These are phyloP conservation scores for Phytophthora pinifolia DNA, from an alignment of 352 stramenopile genomes.

Conservation along the genomic window DNA sequence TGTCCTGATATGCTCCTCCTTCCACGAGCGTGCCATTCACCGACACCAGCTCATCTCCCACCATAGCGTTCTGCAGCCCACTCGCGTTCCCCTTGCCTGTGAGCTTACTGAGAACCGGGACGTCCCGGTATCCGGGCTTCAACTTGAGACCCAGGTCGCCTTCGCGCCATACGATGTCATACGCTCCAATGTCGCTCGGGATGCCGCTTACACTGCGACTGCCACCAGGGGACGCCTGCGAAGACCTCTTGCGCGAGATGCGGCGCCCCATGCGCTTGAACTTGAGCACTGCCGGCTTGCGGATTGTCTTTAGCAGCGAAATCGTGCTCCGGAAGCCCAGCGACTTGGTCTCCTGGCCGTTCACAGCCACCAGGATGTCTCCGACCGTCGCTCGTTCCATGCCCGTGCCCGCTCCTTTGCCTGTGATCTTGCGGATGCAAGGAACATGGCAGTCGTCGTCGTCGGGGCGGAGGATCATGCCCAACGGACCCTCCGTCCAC, in stretches of 20 bases:
- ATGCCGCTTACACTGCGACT: slow-evolving; percentile 35
- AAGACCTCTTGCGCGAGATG: slow-evolving; percentile 59
- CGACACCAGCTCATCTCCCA: slow-evolving; percentile 83
- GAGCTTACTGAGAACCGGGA: slow-evolving; percentile 81
- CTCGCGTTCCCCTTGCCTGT: slow-evolving; percentile 83
- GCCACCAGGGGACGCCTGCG: slow-evolving; percentile 31
- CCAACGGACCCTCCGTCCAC: slow-evolving; percentile 81
- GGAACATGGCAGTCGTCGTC: slow-evolving; percentile 87
- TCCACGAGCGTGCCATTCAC: slow-evolving; percentile 84
- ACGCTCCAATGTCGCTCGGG: slow-evolving; percentile 60
- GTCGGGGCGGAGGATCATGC: slow-evolving; percentile 86
- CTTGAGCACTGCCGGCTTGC: slow-evolving; percentile 85
- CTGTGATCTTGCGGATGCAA: slow-evolving; percentile 87
- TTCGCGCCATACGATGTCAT: slow-evolving; percentile 89
- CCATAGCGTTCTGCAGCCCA: slow-evolving; percentile 78
- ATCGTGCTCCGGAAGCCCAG: slow-evolving; percentile 86
- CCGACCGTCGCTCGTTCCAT: slow-evolving; percentile 82
- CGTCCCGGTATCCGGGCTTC: slow-evolving; percentile 73
- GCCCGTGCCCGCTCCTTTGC: slow-evolving; percentile 79
- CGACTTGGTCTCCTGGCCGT: slow-evolving; percentile 83
- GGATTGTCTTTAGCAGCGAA: slow-evolving; percentile 83
- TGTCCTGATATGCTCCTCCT: slow-evolving; percentile 81
- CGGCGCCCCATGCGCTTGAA: slow-evolving; percentile 87
- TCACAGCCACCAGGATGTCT: slow-evolving; percentile 82
- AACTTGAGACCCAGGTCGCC: slow-evolving; percentile 85